Conservation (phyloP, 2,329 filamentous ascomycete genomes). For the Achaetomium macrosporum region DNA sequence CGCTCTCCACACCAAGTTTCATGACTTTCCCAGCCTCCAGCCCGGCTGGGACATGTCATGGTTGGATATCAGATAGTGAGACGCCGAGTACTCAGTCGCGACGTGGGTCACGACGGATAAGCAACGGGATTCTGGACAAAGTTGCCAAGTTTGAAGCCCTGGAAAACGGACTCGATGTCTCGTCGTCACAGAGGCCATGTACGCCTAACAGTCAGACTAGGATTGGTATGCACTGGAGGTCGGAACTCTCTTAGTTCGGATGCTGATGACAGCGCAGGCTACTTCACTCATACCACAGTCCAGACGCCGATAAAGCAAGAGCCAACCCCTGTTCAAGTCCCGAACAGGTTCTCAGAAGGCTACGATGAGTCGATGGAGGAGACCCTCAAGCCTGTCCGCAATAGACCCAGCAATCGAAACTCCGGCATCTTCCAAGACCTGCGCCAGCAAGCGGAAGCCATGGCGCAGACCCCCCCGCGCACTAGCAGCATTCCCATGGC, state of each 20-base stretch:
- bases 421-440: slow-evolving; percentile 54
- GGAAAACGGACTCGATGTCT: slow-evolving; percentile 33
- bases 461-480: slow-evolving; percentile 51
- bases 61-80: slow-evolving; percentile 48
- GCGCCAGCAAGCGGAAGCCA: slow-evolving; percentile 49
- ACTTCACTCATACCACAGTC: slow-evolving; percentile 62
- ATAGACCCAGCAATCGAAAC: slow-evolving; percentile 35
- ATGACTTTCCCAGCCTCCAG: slow-evolving; percentile 43
- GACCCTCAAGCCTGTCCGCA: slow-evolving; percentile 52
- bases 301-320: slow-evolving; percentile 52
- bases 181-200: slow-evolving; percentile 43
- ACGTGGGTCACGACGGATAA: slow-evolving; percentile 46
- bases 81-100: slow-evolving; percentile 34
- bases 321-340: slow-evolving; percentile 25
- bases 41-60: slow-evolving; percentile 35
- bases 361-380: slow-evolving; percentile 64
- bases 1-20: slow-evolving; percentile 45
- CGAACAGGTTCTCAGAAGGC: slow-evolving; percentile 51
- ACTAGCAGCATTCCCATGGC: slow-evolving; percentile 40
- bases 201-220: slow-evolving; percentile 59
- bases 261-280: slow-evolving; percentile 39
- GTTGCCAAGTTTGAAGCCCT: slow-evolving; percentile 55
- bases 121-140: slow-evolving; percentile 56
- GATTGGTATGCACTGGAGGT: slow-evolving; percentile 44
- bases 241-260: fast-evolving